A percentile compares a stretch with the other conserved stretches of the same genome.
These are phyloP conservation scores for Sonneratia caseolaris DNA, from an alignment of 345 rosid genomes.

Conservation along the genomic window DNA sequence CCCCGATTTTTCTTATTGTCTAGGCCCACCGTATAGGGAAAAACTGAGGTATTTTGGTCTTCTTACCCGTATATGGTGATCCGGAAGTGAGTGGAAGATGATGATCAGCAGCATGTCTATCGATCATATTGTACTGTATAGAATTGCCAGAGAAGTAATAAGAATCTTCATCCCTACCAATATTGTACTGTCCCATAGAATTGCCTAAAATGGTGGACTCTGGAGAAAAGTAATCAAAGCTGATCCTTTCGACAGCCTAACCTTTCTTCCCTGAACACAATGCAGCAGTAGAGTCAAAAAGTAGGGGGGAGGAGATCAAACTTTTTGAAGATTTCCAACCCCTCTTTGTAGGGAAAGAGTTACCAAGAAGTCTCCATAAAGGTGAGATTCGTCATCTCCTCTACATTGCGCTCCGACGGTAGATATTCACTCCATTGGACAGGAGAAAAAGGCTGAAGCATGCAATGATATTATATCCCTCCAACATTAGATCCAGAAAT, in stretches of 20 bases:
- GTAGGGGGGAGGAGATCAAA: neutral
- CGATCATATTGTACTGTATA: neutral
- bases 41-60: constrained; percentile 6
- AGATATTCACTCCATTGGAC: neutral
- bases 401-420: neutral
- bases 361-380: neutral
- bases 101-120: neutral
- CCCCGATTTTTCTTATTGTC: neutral
- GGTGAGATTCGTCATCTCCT: constrained; percentile 1
- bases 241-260: neutral
- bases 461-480: no score
- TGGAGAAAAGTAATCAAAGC: neutral
- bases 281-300: neutral
- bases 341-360: neutral
- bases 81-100: neutral
- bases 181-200: no score
- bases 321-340: neutral
- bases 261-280: neutral
- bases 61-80: neutral
- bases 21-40: neutral
- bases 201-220: no score
- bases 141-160: neutral
- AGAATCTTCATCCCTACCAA: neutral
- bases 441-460: neutral
- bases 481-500: no score